Conservation (phyloP, 768 basidiomycete species). For the Termitomyces sp. region DNA sequence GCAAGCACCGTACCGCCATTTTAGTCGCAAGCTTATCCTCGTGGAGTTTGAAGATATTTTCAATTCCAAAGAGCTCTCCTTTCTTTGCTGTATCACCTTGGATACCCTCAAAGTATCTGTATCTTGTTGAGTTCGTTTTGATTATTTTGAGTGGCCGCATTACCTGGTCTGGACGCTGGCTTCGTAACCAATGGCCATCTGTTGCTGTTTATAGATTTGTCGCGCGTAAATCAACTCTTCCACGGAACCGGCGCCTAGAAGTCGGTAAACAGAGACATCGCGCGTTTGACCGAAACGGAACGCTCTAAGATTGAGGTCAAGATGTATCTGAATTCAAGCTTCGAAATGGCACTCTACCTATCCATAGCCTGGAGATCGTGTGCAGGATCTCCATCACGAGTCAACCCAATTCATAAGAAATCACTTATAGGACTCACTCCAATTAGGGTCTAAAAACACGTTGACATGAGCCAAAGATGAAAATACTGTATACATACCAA, state of each 20-base stretch:
- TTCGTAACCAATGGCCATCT: constrained; percentile 87
- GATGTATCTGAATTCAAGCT: neutral
- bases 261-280: constrained; percentile 77
- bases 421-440: constrained; percentile 58
- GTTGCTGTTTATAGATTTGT: constrained; percentile 91
- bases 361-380: constrained; percentile 95
- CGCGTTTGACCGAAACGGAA: constrained; percentile 85
- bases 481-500: constrained; percentile 43
- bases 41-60: constrained; percentile 80
- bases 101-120: constrained; percentile 75
- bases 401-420: neutral
- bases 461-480: constrained; percentile 1
- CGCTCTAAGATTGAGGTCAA: constrained; percentile 33
- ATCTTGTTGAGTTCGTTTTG: neutral
- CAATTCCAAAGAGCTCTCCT: constrained; percentile 81
- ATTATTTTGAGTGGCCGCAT: neutral
- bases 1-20: constrained; percentile 46
- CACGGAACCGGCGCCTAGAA: constrained; percentile 82
- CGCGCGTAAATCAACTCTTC: constrained; percentile 87
- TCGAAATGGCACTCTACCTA: constrained; percentile 25
- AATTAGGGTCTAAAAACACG: constrained; percentile 69
- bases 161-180: constrained; percentile 80
- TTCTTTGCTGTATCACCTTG: constrained; percentile 70
- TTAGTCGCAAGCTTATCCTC: constrained; percentile 70
- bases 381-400: constrained; percentile 64